A percentile compares a stretch with the other conserved stretches of the same genome.
Conservation (phyloP, 1,284 basidiomycete species). For the Melampsora larici-populina region DNA sequence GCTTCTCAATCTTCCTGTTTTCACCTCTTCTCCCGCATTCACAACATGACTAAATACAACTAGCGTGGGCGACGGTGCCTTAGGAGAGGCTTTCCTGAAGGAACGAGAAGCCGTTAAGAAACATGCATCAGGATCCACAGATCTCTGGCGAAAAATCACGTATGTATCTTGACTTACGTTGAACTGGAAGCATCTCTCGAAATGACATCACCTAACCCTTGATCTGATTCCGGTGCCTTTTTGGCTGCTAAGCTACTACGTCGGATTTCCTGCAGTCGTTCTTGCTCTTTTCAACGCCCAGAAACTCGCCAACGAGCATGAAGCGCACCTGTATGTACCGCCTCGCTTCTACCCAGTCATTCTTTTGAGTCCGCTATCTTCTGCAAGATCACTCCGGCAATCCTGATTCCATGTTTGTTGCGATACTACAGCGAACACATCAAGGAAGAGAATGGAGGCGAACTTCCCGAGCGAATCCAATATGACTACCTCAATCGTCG, state of each 20-base stretch:
- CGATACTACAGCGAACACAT: conserved; percentile 64
- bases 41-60: background rate
- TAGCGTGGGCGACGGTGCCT: conserved; percentile 27
- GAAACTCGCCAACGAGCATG: conserved; percentile 34
- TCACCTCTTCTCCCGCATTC: too few relatives aligned
- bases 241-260: conserved; percentile 29
- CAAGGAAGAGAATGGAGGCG: conserved; percentile 70
- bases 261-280: conserved; percentile 37
- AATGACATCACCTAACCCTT: too few relatives aligned
- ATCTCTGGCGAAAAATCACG: conserved; percentile 42
- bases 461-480: conserved; percentile 66
- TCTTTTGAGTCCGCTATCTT: background rate
- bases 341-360: too few relatives aligned
- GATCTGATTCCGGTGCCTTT: background rate
- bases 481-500: conserved; percentile 54
- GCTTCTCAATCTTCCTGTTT: too few relatives aligned
- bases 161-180: background rate
- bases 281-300: conserved; percentile 36
- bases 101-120: conserved; percentile 38
- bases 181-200: too few relatives aligned
- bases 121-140: conserved; percentile 31
- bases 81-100: conserved; percentile 39
- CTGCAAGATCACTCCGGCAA: background rate
- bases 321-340: conserved; percentile 23
- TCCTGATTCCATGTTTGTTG: background rate